Conservation (phyloP, 331 rosid genomes). For the Pyrus hybrid region DNA sequence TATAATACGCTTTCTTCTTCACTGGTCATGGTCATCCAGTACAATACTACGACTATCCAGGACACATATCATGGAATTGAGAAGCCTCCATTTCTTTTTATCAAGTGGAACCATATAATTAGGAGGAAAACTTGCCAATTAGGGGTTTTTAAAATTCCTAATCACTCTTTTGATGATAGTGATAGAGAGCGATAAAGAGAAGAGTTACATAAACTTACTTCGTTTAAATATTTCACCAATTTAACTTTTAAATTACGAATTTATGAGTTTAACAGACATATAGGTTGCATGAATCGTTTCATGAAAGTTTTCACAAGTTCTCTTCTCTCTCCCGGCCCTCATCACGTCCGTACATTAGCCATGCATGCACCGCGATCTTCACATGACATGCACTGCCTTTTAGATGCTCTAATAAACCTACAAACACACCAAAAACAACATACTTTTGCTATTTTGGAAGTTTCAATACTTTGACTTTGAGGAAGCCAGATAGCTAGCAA, state of each 20-base stretch:
- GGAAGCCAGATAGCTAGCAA: neutral
- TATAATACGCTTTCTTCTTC: too few relatives aligned
- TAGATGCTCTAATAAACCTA: neutral
- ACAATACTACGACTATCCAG: neutral
- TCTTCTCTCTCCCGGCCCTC: neutral
- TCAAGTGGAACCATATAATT: neutral
- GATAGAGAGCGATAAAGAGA: neutral
- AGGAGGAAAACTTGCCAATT: neutral
- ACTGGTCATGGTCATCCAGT: too few relatives aligned
- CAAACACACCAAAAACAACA: conserved; percentile 15
- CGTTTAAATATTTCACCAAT: too few relatives aligned
- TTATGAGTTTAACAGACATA: too few relatives aligned
- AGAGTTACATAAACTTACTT: too few relatives aligned
- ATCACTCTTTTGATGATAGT: too few relatives aligned
- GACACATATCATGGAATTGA: neutral
- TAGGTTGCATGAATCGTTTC: neutral
- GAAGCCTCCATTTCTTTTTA: neutral
- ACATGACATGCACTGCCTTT: conserved; percentile 8
- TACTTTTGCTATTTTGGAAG: neutral
- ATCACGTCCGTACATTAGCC: neutral
- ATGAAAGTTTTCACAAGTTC: neutral
- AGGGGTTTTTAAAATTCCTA: too few relatives aligned
- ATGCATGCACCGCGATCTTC: neutral
- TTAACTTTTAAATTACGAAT: too few relatives aligned
- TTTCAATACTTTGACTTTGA: neutral